phyloP scores from a whole-genome alignment of 176 grass and related monocot species.

The sorghum (Sorghum bicolor) region Sorghum_bicolor_NCBIv3 NC_012871.2:75117001-75117500 shows the following conservation, averaged over 20 bases:
- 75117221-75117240: too few relatives aligned
- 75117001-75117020: not conserved
- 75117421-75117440: not conserved
- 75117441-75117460: not conserved
- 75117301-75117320: not conserved
- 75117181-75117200: too few relatives aligned
- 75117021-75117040: not conserved
- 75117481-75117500: not conserved
- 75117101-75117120: conserved; percentile 1
- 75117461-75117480: not conserved
- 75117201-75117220: too few relatives aligned
- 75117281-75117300: not conserved
- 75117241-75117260: not conserved
- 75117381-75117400: not conserved
- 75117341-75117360: not conserved
- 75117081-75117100: not conserved
- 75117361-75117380: not conserved
- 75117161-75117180: too few relatives aligned
- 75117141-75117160: too few relatives aligned
- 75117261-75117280: not conserved
- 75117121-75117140: not conserved
- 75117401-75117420: not conserved
- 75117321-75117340: not conserved
- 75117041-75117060: not conserved
- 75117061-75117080: not conserved